Base-by-base conservation (phyloP, 352 stramenopile species). In the Phytophthora quininea region DNA sequence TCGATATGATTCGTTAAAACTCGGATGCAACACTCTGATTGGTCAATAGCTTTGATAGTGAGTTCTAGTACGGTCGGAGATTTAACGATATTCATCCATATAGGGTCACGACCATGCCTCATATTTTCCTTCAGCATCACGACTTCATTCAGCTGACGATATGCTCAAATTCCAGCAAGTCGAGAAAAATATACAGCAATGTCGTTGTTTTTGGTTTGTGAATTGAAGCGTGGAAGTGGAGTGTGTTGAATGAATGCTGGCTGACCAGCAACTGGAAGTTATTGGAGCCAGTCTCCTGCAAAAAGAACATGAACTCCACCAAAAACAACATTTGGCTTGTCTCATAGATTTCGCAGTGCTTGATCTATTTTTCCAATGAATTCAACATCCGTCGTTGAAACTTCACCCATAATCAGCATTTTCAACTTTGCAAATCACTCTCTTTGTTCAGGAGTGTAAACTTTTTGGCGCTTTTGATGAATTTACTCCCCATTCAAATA, bases 201-300 rank as follows among this genome's bases (percentile, higher is more conserved):
- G 35, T 40, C 35, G n/a, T n/a, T n/a, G n/a, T 10, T 40, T 40
- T 40, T 40, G 35, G 35, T 5, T 11, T 10, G 35, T 40, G 5
- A 5, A 40, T 10, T 11, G 35, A 10, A 40, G 10, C 5, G 10
- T 40, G 10, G 45, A 29, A 12, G 8, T 62, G 35, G 29, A 37
- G 19, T 12, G 10, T 32, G 11, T 3, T 7, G 3, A 30, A 45
- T 0, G 51, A 45, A 56, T n/a, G 35, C 47, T 15, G 47, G 37
- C 9, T 45, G 29, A 0, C 47, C 57, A 27, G 57, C 57, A 32
- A 64, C 57, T 12, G 57, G 57, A 8, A 56, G 15, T 8, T 64
- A 35, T 3, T 56, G 57, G 7, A 64, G 35, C 57, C 57, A 64
- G 31, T 56, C 57, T 19, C 57, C 57, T 43, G 29, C 57, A 10